Conservation (phyloP, 2,329 filamentous ascomycete genomes). For the Aschersonia sp. region DNA sequence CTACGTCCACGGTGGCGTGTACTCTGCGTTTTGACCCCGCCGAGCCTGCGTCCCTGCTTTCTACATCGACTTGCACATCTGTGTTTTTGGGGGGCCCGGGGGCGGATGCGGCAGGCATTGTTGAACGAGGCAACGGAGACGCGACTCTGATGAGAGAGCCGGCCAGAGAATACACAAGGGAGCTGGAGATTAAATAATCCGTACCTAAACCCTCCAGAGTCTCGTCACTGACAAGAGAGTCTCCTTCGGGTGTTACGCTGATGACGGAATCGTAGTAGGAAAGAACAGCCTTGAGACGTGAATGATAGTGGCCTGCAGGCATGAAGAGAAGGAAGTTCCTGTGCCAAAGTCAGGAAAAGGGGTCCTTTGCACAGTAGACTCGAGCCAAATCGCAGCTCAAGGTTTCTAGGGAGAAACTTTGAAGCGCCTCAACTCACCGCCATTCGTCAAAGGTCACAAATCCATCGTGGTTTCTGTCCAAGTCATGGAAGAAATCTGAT, state of each 20-base stretch:
- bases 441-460: constrained; percentile 87
- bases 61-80: background rate
- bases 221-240: constrained; percentile 84
- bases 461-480: constrained; percentile 81
- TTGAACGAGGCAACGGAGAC: constrained; percentile 25
- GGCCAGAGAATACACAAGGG: constrained; percentile 60
- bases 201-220: constrained; percentile 90
- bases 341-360: constrained; percentile 4
- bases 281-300: constrained; percentile 66
- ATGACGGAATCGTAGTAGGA: constrained; percentile 86
- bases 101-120: constrained; percentile 5
- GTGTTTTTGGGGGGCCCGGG: background rate
- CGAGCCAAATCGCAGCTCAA: too few relatives aligned
- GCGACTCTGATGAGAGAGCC: constrained; percentile 60
- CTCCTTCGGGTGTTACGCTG: constrained; percentile 83
- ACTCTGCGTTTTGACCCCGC: constrained; percentile 5
- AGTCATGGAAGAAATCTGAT: constrained; percentile 73
- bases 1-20: constrained; percentile 2
- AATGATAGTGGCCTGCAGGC: constrained; percentile 44
- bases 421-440: constrained; percentile 50
- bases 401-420: too few relatives aligned
- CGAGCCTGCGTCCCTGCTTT: background rate
- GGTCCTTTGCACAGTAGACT: background rate
- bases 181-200: constrained; percentile 32
- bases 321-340: constrained; percentile 94